phyloP scores from a whole-genome alignment of 1,284 basidiomycete genomes.

The Rhodofomes roseus region DNA sequence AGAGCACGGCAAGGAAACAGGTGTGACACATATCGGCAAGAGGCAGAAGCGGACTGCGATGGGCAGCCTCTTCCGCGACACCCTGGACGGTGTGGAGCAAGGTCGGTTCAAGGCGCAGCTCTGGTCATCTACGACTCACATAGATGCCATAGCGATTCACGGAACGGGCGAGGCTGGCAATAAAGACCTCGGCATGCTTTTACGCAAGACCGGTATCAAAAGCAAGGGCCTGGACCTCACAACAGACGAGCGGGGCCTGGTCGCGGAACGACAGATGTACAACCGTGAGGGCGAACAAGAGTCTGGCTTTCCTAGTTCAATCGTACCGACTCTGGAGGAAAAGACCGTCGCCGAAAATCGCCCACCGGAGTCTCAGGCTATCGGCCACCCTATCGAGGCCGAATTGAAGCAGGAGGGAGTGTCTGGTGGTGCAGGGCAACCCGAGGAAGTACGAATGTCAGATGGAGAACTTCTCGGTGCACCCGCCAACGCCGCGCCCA shows the following conservation, averaged over 20 bases:
- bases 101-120: constrained; percentile 32
- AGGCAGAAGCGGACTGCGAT: constrained; percentile 33
- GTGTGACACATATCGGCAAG: constrained; percentile 30
- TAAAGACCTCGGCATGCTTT: constrained; percentile 32
- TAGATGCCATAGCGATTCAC: constrained; percentile 35
- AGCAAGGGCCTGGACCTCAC: constrained; percentile 32
- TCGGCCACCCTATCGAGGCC: constrained; percentile 34
- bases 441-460: constrained; percentile 35
- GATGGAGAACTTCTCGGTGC: constrained; percentile 46
- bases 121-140: background rate
- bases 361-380: constrained; percentile 25
- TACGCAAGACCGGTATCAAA: constrained; percentile 43
- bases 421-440: constrained; percentile 13
- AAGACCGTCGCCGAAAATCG: constrained; percentile 48
- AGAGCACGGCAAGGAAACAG: constrained; percentile 38
- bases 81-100: constrained; percentile 42
- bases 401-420: constrained; percentile 2
- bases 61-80: constrained; percentile 35
- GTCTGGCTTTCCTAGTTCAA: constrained; percentile 59
- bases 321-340: constrained; percentile 74
- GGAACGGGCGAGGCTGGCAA: constrained; percentile 38
- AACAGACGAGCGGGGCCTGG: constrained; percentile 38
- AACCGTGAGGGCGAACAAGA: constrained; percentile 49
- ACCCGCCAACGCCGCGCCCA: constrained; percentile 50
- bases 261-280: constrained; percentile 53